Evolutionary conservation across 768 basidiomycete genomes (phyloP), one percentile per base, ranked within the genome.

Genomic region (Trametes coccinea): DNA sequence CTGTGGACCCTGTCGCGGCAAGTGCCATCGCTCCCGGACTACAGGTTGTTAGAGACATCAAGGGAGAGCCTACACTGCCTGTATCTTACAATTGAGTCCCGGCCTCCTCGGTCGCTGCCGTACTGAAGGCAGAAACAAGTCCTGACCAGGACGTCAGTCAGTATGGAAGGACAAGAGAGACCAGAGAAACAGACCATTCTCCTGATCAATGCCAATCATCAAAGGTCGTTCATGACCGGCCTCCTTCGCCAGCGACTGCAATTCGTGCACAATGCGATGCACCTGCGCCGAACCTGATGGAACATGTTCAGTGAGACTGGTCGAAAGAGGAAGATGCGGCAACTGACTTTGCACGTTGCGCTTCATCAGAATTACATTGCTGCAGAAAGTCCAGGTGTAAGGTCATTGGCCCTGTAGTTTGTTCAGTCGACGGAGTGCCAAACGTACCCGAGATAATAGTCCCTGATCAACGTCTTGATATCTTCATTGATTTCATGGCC

Each of bases 11-110:
- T 0, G 84, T 81, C 3, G 87, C 85, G 2, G 85, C 84, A 2
- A 87, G 75, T 0, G 87, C 84, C 89, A 89, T 90, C 5, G 89
- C 88, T 0, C 87, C 89, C 14, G 89, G 89, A 59, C 89, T 89
- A 53, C 10, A 7, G 50, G 9, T 5, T 4, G 41, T 61, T 4
- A 59, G 41, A 44, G 43, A 46, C 2, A 22, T 22, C 22, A 22
- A 22, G 22, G 22, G 22, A 22, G 22, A 37, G 34, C 5, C 34
- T 6, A 37, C 6, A 37, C 6, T 11, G 11, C 34, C 34, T 37
- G 6, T 37, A 11, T 37, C 85, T 68, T 63, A 87, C 89, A 89
- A 89, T 62, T 87, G 86, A 2, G 88, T 87, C 0, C 86, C 87
- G 14, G 84, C 83, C 0, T 72, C 74, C 8, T 85, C 87, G 14